phyloP scores from a whole-genome alignment of 2,329 filamentous ascomycete species.

The Apiospora arundinis region DNA sequence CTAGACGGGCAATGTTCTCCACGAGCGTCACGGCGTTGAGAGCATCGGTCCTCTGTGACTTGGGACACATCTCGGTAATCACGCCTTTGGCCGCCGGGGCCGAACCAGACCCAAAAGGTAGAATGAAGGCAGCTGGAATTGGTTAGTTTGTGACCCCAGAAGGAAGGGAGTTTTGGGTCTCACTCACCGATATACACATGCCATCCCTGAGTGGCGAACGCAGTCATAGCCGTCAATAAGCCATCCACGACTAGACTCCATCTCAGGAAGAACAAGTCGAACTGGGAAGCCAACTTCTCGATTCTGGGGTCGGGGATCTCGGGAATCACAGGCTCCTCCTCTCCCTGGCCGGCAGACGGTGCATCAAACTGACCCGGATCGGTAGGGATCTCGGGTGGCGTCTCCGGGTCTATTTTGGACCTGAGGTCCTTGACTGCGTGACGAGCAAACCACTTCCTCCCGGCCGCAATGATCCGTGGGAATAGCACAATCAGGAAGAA shows the following conservation, averaged over 20 bases:
- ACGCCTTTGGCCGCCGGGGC: slow-evolving; percentile 74
- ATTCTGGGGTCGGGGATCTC: slow-evolving; percentile 28
- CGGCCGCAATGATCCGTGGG: slow-evolving; percentile 53
- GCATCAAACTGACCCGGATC: slow-evolving; percentile 7
- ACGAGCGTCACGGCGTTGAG: slow-evolving; percentile 73
- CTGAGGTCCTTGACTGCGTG: neutral
- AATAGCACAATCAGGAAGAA: slow-evolving; percentile 59
- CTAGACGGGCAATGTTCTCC: slow-evolving; percentile 70
- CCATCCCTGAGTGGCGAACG: slow-evolving; percentile 68
- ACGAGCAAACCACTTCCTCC: slow-evolving; percentile 40
- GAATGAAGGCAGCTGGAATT: slow-evolving; percentile 61
- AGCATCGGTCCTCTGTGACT: slow-evolving; percentile 67
- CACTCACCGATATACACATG: slow-evolving; percentile 68
- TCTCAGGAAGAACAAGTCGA: slow-evolving; percentile 71
- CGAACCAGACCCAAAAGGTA: slow-evolving; percentile 73
- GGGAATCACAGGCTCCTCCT: slow-evolving; percentile 10
- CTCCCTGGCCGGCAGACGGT: neutral
- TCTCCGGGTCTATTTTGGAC: neutral
- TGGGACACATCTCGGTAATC: slow-evolving; percentile 73
- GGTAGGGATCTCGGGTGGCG: slow-evolving; percentile 8
- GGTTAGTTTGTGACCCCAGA: neutral
- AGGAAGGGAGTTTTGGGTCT: neutral
- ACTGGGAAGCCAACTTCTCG: slow-evolving; percentile 58
- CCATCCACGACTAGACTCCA: slow-evolving; percentile 72
- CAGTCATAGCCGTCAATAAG: slow-evolving; percentile 65